Conservation (phyloP, 805 yeast species). For the Scheffersomyces ergatensis region DNA sequence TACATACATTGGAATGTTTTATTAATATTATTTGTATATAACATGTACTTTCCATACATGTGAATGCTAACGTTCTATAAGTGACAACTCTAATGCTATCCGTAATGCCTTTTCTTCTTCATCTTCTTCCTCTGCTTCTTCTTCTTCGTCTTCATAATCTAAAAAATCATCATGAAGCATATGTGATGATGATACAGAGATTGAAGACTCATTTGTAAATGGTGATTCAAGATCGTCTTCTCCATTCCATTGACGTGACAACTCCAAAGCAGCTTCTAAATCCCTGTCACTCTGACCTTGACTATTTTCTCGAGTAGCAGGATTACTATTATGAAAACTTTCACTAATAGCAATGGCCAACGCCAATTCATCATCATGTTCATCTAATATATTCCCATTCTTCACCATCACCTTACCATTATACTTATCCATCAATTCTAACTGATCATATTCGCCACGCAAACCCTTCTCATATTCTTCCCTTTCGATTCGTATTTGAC, state of each 20-base stretch:
- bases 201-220: no score
- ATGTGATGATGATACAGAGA: no score
- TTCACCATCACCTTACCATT: no score
- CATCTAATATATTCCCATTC: slow-evolving; percentile 34
- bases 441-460: no score
- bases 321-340: slow-evolving; percentile 14
- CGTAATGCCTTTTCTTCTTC: slow-evolving; percentile 10
- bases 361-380: slow-evolving; percentile 39
- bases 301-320: not conserved
- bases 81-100: slow-evolving; percentile 17
- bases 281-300: slow-evolving; percentile 23
- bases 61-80: slow-evolving; percentile 13
- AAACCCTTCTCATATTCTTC: no score
- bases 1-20: no score
- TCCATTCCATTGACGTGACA: slow-evolving; percentile 9
- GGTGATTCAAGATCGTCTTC: no score
- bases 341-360: slow-evolving; percentile 43
- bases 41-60: not conserved
- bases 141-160: slow-evolving; percentile 3
- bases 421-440: no score
- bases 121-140: not conserved
- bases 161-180: no score
- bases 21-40: no score
- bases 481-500: no score
- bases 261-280: slow-evolving; percentile 19